phyloP scores from a whole-genome alignment of 2,329 filamentous ascomycete species.

The Diatrype stigma region DNA sequence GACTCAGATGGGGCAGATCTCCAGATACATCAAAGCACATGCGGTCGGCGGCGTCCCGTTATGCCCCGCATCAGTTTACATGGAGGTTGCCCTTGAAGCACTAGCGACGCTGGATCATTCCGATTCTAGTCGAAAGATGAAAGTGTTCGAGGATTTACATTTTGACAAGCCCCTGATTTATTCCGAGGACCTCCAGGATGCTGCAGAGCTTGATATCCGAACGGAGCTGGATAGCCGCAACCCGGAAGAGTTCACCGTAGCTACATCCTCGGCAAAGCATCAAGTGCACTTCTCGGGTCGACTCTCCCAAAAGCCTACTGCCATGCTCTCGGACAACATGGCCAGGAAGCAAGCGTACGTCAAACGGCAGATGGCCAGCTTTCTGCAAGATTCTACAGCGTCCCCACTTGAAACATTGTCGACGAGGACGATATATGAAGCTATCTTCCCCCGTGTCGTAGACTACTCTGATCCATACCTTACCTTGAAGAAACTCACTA shows the following conservation, averaged over 20 bases:
- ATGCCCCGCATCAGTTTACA: constrained; percentile 18
- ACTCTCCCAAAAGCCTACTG: constrained; percentile 2
- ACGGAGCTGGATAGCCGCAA: not conserved
- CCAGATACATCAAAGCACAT: constrained; percentile 16
- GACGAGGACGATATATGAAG: constrained; percentile 22
- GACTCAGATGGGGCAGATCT: constrained; percentile 6
- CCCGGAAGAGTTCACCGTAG: not conserved
- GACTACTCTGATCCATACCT: constrained; percentile 20
- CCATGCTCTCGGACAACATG: constrained; percentile 2
- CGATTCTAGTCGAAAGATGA: not conserved
- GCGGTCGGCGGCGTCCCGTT: constrained; percentile 14
- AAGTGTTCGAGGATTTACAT: constrained; percentile 2
- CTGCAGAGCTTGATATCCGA: not conserved
- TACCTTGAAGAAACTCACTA: constrained; percentile 20
- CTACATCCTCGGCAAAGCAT: not conserved
- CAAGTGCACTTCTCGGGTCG: constrained; percentile 5
- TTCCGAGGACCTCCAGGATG: not conserved
- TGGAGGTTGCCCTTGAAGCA: constrained; percentile 20
- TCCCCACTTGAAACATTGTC: constrained; percentile 15
- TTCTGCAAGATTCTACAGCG: not conserved
- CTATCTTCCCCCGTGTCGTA: constrained; percentile 28
- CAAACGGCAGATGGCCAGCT: constrained; percentile 4
- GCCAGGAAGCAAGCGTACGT: constrained; percentile 5
- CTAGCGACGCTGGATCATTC: not conserved
- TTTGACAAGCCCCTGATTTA: constrained; percentile 5